phyloP scores from a whole-genome alignment of 2,329 filamentous ascomycete species.

The Atkinsonella texensis region DNA sequence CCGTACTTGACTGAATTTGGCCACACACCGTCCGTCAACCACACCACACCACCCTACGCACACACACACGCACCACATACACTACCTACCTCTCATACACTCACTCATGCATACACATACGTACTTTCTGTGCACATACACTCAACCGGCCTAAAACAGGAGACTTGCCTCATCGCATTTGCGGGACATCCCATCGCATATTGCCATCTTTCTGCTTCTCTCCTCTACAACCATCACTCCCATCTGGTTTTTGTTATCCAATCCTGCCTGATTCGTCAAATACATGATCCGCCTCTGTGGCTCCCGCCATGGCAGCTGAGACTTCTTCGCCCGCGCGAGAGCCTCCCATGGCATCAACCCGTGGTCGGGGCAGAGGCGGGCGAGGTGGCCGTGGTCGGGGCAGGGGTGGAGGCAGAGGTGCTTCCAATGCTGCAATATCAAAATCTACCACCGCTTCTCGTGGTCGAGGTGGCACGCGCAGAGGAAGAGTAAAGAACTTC shows the following conservation, averaged over 20 bases:
- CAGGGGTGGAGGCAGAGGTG: constrained; percentile 17
- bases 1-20: not conserved
- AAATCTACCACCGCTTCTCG: constrained; percentile 24
- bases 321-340: constrained; percentile 26
- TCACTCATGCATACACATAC: not conserved
- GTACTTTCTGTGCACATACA: not conserved
- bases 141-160: not conserved
- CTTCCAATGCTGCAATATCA: constrained; percentile 18
- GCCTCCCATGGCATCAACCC: constrained; percentile 16
- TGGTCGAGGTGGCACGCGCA: constrained; percentile 26
- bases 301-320: constrained; percentile 24
- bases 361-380: constrained; percentile 22
- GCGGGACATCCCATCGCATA: not conserved
- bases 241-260: not conserved
- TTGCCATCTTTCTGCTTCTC: not conserved
- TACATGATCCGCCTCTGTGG: constrained; percentile 20
- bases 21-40: not conserved
- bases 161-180: not conserved
- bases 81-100: not conserved
- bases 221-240: not conserved
- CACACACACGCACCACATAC: not conserved
- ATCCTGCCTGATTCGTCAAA: not conserved
- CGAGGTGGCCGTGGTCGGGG: constrained; percentile 9
- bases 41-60: not conserved
- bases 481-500: constrained; percentile 45